Evolutionary conservation across 352 stramenopile species (phyloP), one percentile per base, ranked within the genome.

Genomic region (Globisporangium cederbergense): DNA sequence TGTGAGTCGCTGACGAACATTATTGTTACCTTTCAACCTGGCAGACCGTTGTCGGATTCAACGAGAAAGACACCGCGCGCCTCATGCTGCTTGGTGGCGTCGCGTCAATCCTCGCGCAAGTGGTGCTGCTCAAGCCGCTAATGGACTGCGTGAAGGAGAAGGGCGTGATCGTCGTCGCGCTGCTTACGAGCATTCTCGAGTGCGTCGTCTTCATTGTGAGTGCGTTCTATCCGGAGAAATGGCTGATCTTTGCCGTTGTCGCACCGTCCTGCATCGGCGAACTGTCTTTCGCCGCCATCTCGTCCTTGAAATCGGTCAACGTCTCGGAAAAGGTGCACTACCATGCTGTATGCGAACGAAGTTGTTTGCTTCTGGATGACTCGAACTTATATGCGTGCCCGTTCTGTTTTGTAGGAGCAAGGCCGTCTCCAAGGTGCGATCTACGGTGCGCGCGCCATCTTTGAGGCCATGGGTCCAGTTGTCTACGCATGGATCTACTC

Each of bases 391-490:
- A 9, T 47, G 42, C 1, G 4, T 47, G 16, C 14, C 22, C 14
- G 22, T 56, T 20, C 22, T 14, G 22, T 56, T 20, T 0, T 20
- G 32, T 42, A 88, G 69, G 82, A 93, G 45, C 84, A 93, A 84
- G 84, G 84, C 9, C 81, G 79, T 6, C 68, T 93, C 0, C 84
- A 93, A 64, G 82, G 84, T 3, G 80, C 81, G 28, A 88, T 93
- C 59, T 90, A 90, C 57, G 80, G 75, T 28, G 81, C 73, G 11
- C 76, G 84, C 4, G 84, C 77, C 3, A 70, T 90, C 43, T 89
- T 90, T 50, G 78, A 88, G 70, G 82, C 85, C 3, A 63, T 69
- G 0, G 85, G 79, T 3, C 82, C 85, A 0, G 59, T 93, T 1
- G 63, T 79, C 0, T 93, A 83, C 58, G 76, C 79, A 4, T 74